Evolutionary conservation across 768 basidiomycete genomes (phyloP).

Genomic region (Lyophyllum shimeji): DNA sequence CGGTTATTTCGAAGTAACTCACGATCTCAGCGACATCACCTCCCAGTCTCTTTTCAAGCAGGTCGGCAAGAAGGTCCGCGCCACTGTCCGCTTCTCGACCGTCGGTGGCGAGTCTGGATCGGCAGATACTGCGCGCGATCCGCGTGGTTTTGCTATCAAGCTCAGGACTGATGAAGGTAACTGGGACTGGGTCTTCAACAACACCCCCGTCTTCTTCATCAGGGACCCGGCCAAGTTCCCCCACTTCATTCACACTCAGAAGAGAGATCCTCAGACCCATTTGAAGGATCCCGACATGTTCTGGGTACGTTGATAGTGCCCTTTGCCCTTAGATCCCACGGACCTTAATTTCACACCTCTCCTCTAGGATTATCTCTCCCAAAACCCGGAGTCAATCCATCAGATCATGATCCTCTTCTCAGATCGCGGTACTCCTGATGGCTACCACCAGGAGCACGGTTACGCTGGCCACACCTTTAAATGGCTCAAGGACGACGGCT

Average conservation of each 20-base stretch:
- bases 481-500: conserved; percentile 81
- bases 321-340: neutral
- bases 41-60: conserved; percentile 65
- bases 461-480: conserved; percentile 94
- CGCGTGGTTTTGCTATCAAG: conserved; percentile 90
- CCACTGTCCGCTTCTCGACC: conserved; percentile 90
- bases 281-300: conserved; percentile 85
- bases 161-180: conserved; percentile 90
- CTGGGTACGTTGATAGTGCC: conserved; percentile 49
- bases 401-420: conserved; percentile 90
- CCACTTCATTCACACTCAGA: conserved; percentile 93
- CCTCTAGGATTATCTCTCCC: conserved; percentile 77
- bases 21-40: conserved; percentile 81
- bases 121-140: conserved; percentile 91
- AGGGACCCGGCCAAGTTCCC: conserved; percentile 87
- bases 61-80: conserved; percentile 65
- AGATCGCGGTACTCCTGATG: conserved; percentile 94
- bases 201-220: conserved; percentile 91
- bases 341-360: conserved; percentile 21
- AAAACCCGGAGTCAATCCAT: conserved; percentile 88
- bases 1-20: conserved; percentile 89
- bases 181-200: conserved; percentile 91
- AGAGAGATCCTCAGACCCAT: conserved; percentile 90
- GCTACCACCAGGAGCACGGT: conserved; percentile 85
- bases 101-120: conserved; percentile 89